These are phyloP conservation scores for Penicillium sp. DNA, from an alignment of 2,329 filamentous ascomycete genomes.

Conservation along the genomic window DNA sequence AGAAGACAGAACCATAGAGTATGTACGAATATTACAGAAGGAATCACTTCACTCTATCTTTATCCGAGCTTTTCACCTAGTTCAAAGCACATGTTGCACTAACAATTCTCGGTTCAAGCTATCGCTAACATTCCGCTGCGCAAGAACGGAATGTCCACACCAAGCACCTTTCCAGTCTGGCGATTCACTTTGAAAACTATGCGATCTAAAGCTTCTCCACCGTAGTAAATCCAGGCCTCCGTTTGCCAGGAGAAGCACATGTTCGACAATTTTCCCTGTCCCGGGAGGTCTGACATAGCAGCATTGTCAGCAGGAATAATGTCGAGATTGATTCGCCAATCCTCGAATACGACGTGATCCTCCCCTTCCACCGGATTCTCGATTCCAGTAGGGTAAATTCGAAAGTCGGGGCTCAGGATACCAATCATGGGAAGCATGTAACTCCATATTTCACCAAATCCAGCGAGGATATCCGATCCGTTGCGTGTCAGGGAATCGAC, in stretches of 20 bases:
- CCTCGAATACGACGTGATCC: conserved; percentile 19
- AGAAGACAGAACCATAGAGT: not conserved
- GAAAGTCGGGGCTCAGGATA: conserved; percentile 19
- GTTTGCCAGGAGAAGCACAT: conserved; percentile 38
- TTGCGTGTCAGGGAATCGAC: conserved; percentile 20
- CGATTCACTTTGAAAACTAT: conserved; percentile 36
- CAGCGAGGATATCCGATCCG: conserved; percentile 19
- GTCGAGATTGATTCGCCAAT: conserved; percentile 28
- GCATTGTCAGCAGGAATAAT: conserved; percentile 17
- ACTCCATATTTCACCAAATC: conserved; percentile 17
- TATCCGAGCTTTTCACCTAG: too few species aligned
- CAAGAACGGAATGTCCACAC: conserved; percentile 41
- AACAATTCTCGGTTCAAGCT: too few species aligned
- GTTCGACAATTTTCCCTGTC: conserved; percentile 17
- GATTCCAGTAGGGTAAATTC: conserved; percentile 22
- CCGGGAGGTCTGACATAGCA: conserved; percentile 36
- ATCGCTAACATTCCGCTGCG: conserved; percentile 34
- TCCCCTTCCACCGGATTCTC: conserved; percentile 10
- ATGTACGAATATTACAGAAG: not conserved
- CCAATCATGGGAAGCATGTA: conserved; percentile 17
- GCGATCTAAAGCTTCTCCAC: conserved; percentile 38
- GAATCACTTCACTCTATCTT: too few species aligned
- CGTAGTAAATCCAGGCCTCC: conserved; percentile 43
- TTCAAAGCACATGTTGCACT: too few species aligned
- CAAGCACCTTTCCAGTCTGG: conserved; percentile 26